A percentile compares a stretch with the other conserved stretches of the same genome.
These are phyloP conservation scores for Stylosanthes scabra DNA, from an alignment of 331 rosid species.

Conservation along the genomic window DNA sequence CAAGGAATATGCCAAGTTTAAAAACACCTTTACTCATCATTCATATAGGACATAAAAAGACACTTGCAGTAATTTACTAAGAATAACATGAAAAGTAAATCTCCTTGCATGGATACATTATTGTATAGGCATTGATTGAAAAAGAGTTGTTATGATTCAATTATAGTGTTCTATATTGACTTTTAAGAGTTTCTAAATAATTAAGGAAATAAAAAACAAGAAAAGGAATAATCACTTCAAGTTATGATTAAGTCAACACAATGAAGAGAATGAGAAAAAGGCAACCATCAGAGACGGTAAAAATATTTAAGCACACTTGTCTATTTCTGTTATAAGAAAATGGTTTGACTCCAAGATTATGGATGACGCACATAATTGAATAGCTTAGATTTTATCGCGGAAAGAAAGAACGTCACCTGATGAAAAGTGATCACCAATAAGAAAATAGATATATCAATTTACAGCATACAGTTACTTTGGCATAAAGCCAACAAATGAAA, in stretches of 20 bases:
- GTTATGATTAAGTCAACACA: constrained; percentile 30
- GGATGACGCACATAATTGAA: constrained; percentile 25
- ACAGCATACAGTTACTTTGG: constrained; percentile 20
- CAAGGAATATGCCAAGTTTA: constrained; percentile 19
- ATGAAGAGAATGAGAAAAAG: constrained; percentile 6
- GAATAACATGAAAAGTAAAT: constrained; percentile 7
- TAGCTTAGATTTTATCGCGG: constrained; percentile 2
- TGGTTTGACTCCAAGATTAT: constrained; percentile 22
- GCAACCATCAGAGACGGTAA: constrained; percentile 15
- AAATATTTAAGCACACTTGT: constrained; percentile 8
- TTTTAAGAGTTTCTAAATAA: constrained; percentile 12
- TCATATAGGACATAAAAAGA: constrained; percentile 14
- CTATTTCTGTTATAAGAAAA: neutral
- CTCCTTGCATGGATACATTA: constrained; percentile 9
- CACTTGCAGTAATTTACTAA: constrained; percentile 22
- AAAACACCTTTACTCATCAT: constrained; percentile 29
- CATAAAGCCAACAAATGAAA: constrained; percentile 26
- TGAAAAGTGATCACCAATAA: constrained; percentile 24
- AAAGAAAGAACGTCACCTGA: neutral
- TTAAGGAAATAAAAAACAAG: constrained; percentile 18
- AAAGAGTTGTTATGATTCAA: constrained; percentile 17
- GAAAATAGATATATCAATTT: neutral
- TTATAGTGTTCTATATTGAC: constrained; percentile 17
- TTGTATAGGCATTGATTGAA: constrained; percentile 8
- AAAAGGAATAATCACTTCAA: constrained; percentile 25